phyloP scores from a whole-genome alignment of 2,329 filamentous ascomycete genomes.

The Trichoderma harzianum region DNA sequence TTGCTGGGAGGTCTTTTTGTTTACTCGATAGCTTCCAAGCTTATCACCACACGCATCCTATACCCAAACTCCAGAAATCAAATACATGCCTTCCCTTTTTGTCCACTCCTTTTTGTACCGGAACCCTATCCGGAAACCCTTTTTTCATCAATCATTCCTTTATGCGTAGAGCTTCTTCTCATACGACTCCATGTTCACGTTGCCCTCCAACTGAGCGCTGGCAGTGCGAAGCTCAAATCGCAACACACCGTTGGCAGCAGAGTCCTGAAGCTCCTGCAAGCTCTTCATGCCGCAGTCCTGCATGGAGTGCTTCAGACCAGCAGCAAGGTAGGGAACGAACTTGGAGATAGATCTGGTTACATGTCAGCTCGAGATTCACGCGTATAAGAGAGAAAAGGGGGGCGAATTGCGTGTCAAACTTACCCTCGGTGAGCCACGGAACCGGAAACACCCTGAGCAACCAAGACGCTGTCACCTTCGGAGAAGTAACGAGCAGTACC shows the following conservation, averaged over 20 bases:
- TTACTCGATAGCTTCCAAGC: constrained; percentile 16
- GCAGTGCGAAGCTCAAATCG: constrained; percentile 93
- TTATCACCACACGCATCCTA: constrained; percentile 1
- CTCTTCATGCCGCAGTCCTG: constrained; percentile 91
- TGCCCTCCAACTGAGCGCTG: constrained; percentile 93
- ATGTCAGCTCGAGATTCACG: constrained; percentile 30
- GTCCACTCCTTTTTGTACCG: neutral
- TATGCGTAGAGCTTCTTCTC: constrained; percentile 99
- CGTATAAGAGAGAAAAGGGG: neutral
- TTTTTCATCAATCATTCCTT: constrained; percentile 27
- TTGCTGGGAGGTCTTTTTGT: constrained; percentile 19
- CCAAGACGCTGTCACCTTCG: constrained; percentile 88
- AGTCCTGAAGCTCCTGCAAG: constrained; percentile 70
- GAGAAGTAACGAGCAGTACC: constrained; percentile 98
- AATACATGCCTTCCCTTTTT: neutral
- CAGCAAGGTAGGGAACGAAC: constrained; percentile 93
- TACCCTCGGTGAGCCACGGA: constrained; percentile 72
- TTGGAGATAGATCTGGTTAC: constrained; percentile 73
- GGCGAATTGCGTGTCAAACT: constrained; percentile 25
- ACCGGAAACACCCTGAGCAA: constrained; percentile 94
- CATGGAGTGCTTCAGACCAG: constrained; percentile 94
- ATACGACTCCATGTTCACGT: constrained; percentile 97
- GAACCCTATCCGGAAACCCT: constrained; percentile 13
- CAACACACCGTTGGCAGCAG: constrained; percentile 69
- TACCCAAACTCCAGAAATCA: constrained; percentile 21